These are phyloP conservation scores for Neurospora africana DNA, from an alignment of 495 filamentous ascomycete species.

Conservation along the genomic window DNA sequence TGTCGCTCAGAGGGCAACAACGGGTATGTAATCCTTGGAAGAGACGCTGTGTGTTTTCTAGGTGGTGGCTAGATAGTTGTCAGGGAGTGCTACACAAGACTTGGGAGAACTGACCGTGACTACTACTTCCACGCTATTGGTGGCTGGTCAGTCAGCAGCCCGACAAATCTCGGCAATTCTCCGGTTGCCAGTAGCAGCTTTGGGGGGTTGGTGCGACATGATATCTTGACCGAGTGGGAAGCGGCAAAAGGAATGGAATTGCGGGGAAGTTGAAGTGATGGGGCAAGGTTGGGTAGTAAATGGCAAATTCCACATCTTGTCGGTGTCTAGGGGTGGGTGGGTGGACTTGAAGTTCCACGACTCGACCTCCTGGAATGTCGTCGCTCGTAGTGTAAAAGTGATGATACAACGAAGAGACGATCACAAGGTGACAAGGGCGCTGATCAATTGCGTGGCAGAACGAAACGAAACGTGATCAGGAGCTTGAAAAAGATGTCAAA, in stretches of 20 bases:
- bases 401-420: not conserved
- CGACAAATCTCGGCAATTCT: not conserved
- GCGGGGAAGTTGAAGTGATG: not conserved
- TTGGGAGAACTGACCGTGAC: not conserved
- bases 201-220: not conserved
- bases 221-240: not conserved
- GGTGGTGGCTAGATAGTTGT: not conserved
- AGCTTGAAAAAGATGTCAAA: not conserved
- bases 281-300: not conserved
- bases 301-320: not conserved
- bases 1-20: not conserved
- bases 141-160: not conserved
- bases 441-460: not conserved
- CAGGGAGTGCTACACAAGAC: not conserved
- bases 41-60: not conserved
- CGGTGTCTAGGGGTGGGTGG: not conserved
- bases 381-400: not conserved
- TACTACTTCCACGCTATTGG: not conserved
- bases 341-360: not conserved
- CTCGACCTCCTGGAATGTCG: not conserved
- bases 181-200: not conserved
- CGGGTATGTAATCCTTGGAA: too few species aligned
- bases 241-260: not conserved
- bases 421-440: not conserved
- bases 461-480: too few species aligned